A percentile compares a stretch with the other conserved stretches of the same genome.
Conservation (phyloP, 2,329 filamentous ascomycete species). For the Paraphaeosphaeria minitans region DNA sequence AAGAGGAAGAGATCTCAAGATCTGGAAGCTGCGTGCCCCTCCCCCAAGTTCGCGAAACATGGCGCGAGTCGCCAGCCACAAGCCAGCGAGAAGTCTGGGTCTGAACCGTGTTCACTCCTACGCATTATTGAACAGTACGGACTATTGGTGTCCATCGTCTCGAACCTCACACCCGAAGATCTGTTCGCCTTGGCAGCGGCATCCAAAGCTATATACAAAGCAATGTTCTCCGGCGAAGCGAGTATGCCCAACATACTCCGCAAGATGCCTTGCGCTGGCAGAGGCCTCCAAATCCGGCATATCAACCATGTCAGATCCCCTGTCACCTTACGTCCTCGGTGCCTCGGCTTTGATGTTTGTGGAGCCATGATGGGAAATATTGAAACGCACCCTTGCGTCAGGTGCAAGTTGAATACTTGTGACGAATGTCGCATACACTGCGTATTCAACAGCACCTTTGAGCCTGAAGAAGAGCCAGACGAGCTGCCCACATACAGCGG, state of each 20-base stretch:
- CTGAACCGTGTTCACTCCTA: constrained; percentile 22
- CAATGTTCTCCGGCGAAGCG: constrained; percentile 28
- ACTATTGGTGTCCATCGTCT: constrained; percentile 31
- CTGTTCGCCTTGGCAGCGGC: constrained; percentile 35
- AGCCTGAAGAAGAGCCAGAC: constrained; percentile 28
- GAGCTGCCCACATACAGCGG: constrained; percentile 40
- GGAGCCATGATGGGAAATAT: constrained; percentile 18
- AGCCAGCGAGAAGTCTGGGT: background rate
- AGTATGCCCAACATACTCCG: constrained; percentile 35
- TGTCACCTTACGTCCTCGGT: constrained; percentile 29
- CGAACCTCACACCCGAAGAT: constrained; percentile 32
- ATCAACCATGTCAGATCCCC: constrained; percentile 29
- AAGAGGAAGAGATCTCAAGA: constrained; percentile 31
- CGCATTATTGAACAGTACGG: constrained; percentile 34
- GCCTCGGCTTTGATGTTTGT: constrained; percentile 32
- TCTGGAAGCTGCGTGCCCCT: background rate
- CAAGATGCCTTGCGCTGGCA: constrained; percentile 34
- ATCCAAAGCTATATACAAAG: constrained; percentile 31
- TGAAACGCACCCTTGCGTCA: constrained; percentile 31
- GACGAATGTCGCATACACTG: constrained; percentile 44
- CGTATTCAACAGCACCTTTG: constrained; percentile 40
- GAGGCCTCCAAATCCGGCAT: constrained; percentile 30
- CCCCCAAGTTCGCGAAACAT: constrained; percentile 18
- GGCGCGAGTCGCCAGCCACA: background rate
- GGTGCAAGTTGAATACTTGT: constrained; percentile 39